These are phyloP conservation scores for maize (Zea mays) DNA, from an alignment of 176 grass and related monocot species.

Conservation along the genomic window Zm-B73-REFERENCE-NAM-5.0 NC_050101.1:123966501-123967000, in stretches of 20 bases:
- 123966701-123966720: not conserved
- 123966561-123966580: conserved; percentile 12
- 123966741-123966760: conserved; percentile 92
- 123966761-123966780: conserved; percentile 83
- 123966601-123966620: not conserved
- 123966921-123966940: conserved; percentile 98
- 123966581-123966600: not conserved
- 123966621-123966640: conserved; percentile 14
- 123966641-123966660: not conserved
- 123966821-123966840: conserved; percentile 86
- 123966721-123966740: conserved; percentile 71
- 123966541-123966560: not conserved
- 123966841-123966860: conserved; percentile 79
- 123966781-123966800: conserved; percentile 92
- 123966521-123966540: conserved; percentile 19
- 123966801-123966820: conserved; percentile 92
- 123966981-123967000: conserved; percentile 68
- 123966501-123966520: conserved; percentile 88
- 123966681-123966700: conserved; percentile 22
- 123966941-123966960: conserved; percentile 98
- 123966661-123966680: conserved; percentile 19
- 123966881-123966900: conserved; percentile 72
- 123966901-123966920: conserved; percentile 96
- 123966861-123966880: conserved; percentile 60
- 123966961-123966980: conserved; percentile 86